phyloP scores from a whole-genome alignment of 805 yeast genomes.

The Saccharomycopsis fibuligera region DNA sequence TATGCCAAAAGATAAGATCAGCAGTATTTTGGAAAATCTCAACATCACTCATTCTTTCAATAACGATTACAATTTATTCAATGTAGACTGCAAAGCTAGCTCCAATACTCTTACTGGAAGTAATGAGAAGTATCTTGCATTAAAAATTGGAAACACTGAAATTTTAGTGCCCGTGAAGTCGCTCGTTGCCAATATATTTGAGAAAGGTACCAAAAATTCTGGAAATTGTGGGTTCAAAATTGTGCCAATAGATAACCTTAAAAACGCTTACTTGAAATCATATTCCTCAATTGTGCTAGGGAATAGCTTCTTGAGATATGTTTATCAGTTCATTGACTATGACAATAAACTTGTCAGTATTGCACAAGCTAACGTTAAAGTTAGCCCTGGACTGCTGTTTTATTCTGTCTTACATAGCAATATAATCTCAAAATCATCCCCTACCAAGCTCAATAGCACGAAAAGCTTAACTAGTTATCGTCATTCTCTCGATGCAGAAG shows the following conservation, averaged over 20 bases:
- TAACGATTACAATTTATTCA: no score
- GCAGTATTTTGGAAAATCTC: neutral
- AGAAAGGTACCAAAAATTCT: neutral
- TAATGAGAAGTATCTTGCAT: neutral
- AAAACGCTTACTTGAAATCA: no score
- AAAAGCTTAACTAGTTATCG: no score
- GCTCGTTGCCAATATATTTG: no score
- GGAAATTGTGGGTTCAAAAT: neutral
- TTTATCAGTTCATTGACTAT: constrained; percentile 6
- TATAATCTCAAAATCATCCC: no score
- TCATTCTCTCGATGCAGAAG: no score
- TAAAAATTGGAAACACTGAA: neutral
- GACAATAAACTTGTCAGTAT: neutral
- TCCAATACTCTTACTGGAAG: neutral
- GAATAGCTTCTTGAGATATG: constrained; percentile 8
- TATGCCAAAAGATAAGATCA: neutral
- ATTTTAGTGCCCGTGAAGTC: neutral
- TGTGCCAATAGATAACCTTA: neutral
- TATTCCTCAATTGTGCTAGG: constrained; percentile 6
- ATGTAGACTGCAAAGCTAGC: no score
- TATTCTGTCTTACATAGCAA: no score
- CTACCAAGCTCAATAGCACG: no score
- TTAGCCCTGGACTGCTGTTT: no score
- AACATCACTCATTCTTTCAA: neutral
- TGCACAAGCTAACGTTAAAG: constrained; percentile 9